Evolutionary conservation across 75 land plant species (phyloP).

Genomic region (Pseudotsuga menziesii): DNA sequence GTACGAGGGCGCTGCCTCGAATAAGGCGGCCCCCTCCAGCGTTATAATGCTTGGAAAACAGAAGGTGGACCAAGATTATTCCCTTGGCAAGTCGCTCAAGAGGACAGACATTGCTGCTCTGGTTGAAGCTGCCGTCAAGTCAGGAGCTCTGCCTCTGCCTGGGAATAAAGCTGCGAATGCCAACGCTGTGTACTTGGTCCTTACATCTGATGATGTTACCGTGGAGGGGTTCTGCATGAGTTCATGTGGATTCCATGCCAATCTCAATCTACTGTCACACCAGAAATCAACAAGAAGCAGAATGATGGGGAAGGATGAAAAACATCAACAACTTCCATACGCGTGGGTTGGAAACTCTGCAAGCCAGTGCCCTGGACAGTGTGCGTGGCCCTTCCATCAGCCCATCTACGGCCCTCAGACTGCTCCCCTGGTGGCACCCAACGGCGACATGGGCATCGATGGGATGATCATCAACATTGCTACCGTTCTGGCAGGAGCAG

Average conservation of each 20-base stretch:
- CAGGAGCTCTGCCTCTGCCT: not conserved
- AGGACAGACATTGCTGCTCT: constrained; percentile 19
- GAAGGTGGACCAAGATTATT: not conserved
- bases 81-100: constrained; percentile 18
- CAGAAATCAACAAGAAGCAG: too few species aligned
- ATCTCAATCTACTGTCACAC: not conserved
- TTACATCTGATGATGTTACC: constrained; percentile 34
- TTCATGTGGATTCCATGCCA: constrained; percentile 39
- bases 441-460: constrained; percentile 64
- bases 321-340: constrained; percentile 16
- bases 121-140: constrained; percentile 7
- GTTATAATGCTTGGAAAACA: not conserved
- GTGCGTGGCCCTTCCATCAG: constrained; percentile 78
- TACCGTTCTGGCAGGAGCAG: constrained; percentile 57
- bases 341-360: constrained; percentile 72
- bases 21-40: too few species aligned
- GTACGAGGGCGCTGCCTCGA: not conserved
- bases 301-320: not conserved
- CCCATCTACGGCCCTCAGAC: constrained; percentile 60
- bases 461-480: constrained; percentile 76
- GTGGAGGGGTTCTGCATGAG: constrained; percentile 50
- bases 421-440: constrained; percentile 59
- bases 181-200: constrained; percentile 31
- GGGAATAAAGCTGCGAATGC: not conserved
- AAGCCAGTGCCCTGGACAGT: constrained; percentile 69